phyloP scores from a whole-genome alignment of 2,329 filamentous ascomycete species.

The Scytalidium sp. region DNA sequence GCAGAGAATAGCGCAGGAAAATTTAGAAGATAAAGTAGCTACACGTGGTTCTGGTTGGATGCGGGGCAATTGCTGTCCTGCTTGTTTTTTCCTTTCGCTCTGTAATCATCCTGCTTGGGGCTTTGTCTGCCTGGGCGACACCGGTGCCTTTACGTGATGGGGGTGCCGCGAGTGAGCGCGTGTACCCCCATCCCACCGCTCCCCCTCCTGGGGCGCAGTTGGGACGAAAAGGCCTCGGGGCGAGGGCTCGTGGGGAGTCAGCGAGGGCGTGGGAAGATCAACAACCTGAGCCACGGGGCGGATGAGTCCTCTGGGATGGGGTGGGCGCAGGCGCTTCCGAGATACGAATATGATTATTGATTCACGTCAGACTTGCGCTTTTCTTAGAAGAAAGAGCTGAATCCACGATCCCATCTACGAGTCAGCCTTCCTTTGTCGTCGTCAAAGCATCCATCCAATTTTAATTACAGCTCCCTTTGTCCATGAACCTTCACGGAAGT shows the following conservation, averaged over 20 bases:
- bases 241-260: background rate
- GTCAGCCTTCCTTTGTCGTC: too few species aligned
- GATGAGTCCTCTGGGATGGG: conserved; percentile 11
- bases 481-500: too few species aligned
- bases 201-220: background rate
- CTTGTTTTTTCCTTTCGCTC: background rate
- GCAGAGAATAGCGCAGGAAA: background rate
- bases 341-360: background rate
- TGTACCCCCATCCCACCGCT: too few species aligned
- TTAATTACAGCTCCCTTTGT: too few species aligned
- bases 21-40: background rate
- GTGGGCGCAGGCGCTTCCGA: background rate
- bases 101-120: background rate
- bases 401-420: background rate
- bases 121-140: background rate
- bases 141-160: background rate
- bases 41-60: background rate
- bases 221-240: too few species aligned
- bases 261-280: background rate
- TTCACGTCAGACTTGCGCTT: background rate
- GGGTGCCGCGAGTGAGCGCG: background rate
- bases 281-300: background rate
- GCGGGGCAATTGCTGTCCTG: background rate
- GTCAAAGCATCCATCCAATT: too few species aligned
- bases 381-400: background rate